These are phyloP conservation scores for Coccomyxa sp. DNA, from an alignment of 139 green algal species.

Conservation along the genomic window DNA sequence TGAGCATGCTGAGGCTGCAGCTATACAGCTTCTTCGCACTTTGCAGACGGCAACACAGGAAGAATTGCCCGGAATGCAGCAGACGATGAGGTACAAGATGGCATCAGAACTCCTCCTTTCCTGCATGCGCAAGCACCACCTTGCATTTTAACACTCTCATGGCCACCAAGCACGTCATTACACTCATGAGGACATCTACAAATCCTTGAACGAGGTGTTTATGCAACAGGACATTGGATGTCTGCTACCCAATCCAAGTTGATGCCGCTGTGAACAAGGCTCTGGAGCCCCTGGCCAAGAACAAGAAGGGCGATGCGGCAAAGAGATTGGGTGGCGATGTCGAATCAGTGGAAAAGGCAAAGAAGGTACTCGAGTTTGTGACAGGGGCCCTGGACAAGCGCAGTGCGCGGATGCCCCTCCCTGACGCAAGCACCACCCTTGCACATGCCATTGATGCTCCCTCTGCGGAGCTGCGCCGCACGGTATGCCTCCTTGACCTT, in stretches of 20 bases:
- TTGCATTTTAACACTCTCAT: too few species aligned
- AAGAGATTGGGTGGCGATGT: neutral
- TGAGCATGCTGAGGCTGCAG: neutral
- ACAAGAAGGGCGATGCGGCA: neutral
- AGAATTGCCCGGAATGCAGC: too few species aligned
- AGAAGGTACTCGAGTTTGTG: neutral
- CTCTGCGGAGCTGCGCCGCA: conserved; percentile 8
- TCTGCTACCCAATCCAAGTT: conserved; percentile 27
- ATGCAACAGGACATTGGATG: conserved; percentile 11
- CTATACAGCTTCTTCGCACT: neutral
- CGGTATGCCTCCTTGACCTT: conserved; percentile 3
- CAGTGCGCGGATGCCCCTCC: conserved; percentile 15
- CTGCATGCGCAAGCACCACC: too few species aligned
- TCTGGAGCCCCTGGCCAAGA: conserved; percentile 4
- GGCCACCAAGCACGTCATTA: too few species aligned
- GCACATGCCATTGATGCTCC: conserved; percentile 24
- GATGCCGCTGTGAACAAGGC: conserved; percentile 24
- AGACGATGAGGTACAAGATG: too few species aligned
- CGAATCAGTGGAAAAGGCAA: neutral
- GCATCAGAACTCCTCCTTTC: too few species aligned
- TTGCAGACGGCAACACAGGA: too few species aligned
- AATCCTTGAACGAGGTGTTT: too few species aligned
- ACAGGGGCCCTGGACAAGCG: neutral
- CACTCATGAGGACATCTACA: too few species aligned
- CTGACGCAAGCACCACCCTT: conserved; percentile 23